Conservation (phyloP, 2,329 filamentous ascomycete genomes). For the Podosphaera fusca region DNA sequence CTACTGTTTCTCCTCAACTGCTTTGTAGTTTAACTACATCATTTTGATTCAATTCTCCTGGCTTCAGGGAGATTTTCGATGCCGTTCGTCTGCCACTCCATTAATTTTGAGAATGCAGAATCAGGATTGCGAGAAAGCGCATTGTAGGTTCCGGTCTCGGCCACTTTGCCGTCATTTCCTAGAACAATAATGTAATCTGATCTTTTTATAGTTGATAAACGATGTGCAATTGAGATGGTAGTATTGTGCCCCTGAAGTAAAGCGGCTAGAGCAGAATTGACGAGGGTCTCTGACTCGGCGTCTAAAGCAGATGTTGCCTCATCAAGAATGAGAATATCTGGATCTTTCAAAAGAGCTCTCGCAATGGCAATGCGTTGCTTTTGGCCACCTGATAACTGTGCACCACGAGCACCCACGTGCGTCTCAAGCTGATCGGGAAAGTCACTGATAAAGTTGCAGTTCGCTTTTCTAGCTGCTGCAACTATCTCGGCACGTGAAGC, state of each 20-base stretch:
- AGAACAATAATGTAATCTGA: conserved; percentile 90
- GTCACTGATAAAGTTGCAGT: conserved; percentile 90
- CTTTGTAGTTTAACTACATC: conserved; percentile 6
- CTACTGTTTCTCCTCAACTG: conserved; percentile 4
- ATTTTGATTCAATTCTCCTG: conserved; percentile 7
- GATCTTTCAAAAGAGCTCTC: conserved; percentile 78
- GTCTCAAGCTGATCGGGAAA: conserved; percentile 93
- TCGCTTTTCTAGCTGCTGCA: conserved; percentile 69
- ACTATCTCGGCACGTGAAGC: conserved; percentile 66
- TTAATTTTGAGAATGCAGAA: conserved; percentile 80
- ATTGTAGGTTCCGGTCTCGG: conserved; percentile 68
- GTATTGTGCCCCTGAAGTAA: conserved; percentile 76
- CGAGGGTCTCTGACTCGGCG: conserved; percentile 87
- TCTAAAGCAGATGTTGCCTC: conserved; percentile 92
- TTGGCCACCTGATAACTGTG: conserved; percentile 84
- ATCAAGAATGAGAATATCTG: conserved; percentile 89
- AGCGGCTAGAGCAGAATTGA: conserved; percentile 68
- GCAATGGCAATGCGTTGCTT: conserved; percentile 97
- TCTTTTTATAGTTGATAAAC: conserved; percentile 86
- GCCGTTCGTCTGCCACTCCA: conserved; percentile 97
- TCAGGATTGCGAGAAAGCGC: conserved; percentile 48
- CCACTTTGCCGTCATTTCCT: conserved; percentile 64
- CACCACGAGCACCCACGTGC: conserved; percentile 72
- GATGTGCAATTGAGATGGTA: conserved; percentile 91
- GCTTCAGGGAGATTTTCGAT: conserved; percentile 28